These are phyloP conservation scores for Kondoa subrosea DNA, from an alignment of 768 basidiomycete genomes.

Conservation along the genomic window DNA sequence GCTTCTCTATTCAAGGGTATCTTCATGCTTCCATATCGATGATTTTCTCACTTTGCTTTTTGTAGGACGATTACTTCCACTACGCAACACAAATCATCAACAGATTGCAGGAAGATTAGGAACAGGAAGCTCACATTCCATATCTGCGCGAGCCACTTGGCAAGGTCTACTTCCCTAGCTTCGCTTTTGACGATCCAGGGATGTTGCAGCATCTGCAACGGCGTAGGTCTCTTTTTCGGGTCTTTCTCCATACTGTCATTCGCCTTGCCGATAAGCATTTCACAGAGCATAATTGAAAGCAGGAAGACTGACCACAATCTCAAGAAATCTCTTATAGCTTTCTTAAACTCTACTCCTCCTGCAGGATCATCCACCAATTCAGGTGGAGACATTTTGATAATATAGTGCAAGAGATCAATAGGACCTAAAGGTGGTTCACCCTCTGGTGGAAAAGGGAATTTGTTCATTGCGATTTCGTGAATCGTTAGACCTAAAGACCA, in stretches of 20 bases:
- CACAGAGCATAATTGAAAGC: background rate
- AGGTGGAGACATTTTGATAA: constrained; percentile 56
- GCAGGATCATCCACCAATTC: constrained; percentile 21
- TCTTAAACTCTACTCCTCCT: constrained; percentile 26
- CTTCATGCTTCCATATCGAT: too few species aligned
- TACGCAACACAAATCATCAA: background rate
- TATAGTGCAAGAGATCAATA: constrained; percentile 87
- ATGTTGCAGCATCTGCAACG: constrained; percentile 13
- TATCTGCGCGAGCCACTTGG: constrained; percentile 13
- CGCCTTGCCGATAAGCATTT: background rate
- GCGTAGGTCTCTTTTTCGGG: constrained; percentile 14
- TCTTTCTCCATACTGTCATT: constrained; percentile 16
- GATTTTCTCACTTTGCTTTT: too few species aligned
- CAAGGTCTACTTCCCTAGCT: constrained; percentile 11
- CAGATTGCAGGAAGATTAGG: background rate
- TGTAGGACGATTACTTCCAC: background rate
- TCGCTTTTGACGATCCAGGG: constrained; percentile 17
- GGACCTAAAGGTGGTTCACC: constrained; percentile 56
- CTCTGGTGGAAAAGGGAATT: constrained; percentile 67
- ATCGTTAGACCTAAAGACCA: constrained; percentile 95
- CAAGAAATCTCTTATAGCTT: constrained; percentile 27
- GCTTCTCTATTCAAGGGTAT: too few species aligned
- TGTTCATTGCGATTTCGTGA: constrained; percentile 80
- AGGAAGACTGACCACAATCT: constrained; percentile 20
- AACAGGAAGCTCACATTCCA: constrained; percentile 8